Base-by-base conservation (phyloP, 2,329 filamentous ascomycete genomes). In the Pezizomycotina sp. region DNA sequence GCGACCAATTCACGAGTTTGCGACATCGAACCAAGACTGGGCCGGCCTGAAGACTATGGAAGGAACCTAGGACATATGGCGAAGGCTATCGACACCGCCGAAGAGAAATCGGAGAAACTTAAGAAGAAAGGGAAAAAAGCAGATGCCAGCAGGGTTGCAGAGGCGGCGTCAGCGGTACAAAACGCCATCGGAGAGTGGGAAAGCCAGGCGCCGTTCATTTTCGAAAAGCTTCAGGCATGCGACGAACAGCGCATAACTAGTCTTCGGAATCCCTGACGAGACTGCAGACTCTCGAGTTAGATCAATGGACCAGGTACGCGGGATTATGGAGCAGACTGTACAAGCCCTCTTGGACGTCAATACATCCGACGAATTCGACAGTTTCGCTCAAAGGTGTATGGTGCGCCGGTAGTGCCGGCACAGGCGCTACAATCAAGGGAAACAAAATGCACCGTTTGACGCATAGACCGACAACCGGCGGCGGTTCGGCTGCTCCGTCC, bases 201-300 rank as follows among this genome's bases (percentile, higher is more conserved):
- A 37, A 83, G 82, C 1, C 83, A 92, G 56, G 82, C 89, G 9
- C 89, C 89, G 1, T 95, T 81, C 58, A 77, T 93, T 43, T 93
- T 92, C 53, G 89, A 98, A 59, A 78, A 76, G 43, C 69, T 98
- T 16, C 89, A 98, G 56, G 77, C 80, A 4, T 63, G 91, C 20
- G 89, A 98, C 54, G 89, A 98, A 61, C 75, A 71, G 50, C 73
- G 89, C 37, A 64, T 91, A 48, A 92, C 93, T 56, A 77, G 91
- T 53, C 65, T 98, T 41, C 77, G 86, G 86, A 95, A 57, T 70
- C 80, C 25, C 67, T 98, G 42, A 95, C 89, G 1, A 84, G 93
- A 53, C 78, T 86, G 50, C 76, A 92, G 57, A 98, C 89, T 0
- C 77, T 92, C 54, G 86, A 95, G 56, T 71, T 81, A 18, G 89